Conservation (phyloP, 345 rosid species). For the Pseudoturritis turrita region DNA sequence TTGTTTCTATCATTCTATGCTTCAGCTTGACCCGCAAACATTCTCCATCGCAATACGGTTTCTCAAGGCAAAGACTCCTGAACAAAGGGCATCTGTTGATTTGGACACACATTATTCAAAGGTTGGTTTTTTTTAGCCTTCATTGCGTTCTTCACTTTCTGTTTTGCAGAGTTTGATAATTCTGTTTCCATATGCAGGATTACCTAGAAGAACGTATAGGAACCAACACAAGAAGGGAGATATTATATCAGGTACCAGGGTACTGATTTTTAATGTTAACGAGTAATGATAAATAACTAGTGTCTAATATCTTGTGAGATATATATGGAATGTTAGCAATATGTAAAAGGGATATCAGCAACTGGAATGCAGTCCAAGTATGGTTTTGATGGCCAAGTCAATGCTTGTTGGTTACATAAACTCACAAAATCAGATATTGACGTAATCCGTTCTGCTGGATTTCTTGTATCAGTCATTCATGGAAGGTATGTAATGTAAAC, state of each 20-base stretch:
- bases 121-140: slow-evolving; percentile 36
- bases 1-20: slow-evolving; percentile 15
- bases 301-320: background rate
- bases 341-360: slow-evolving; percentile 88
- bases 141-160: background rate
- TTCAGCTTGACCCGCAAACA: slow-evolving; percentile 63
- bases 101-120: slow-evolving; percentile 89
- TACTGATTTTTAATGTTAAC: background rate
- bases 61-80: slow-evolving; percentile 79
- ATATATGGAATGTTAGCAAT: slow-evolving; percentile 49
- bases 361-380: slow-evolving; percentile 79
- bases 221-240: slow-evolving; percentile 51
- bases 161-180: background rate
- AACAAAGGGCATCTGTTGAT: slow-evolving; percentile 94
- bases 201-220: slow-evolving; percentile 76
- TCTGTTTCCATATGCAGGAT: slow-evolving; percentile 24
- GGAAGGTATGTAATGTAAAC: slow-evolving; percentile 57
- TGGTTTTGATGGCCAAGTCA: slow-evolving; percentile 90
- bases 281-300: background rate
- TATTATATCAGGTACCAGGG: slow-evolving; percentile 64
- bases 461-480: slow-evolving; percentile 88
- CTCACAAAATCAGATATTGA: slow-evolving; percentile 59
- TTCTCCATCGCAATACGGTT: slow-evolving; percentile 78
- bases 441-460: slow-evolving; percentile 56
- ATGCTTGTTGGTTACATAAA: slow-evolving; percentile 95